Conservation (phyloP, 2,329 filamentous ascomycete genomes). For the Periconia sp. region DNA sequence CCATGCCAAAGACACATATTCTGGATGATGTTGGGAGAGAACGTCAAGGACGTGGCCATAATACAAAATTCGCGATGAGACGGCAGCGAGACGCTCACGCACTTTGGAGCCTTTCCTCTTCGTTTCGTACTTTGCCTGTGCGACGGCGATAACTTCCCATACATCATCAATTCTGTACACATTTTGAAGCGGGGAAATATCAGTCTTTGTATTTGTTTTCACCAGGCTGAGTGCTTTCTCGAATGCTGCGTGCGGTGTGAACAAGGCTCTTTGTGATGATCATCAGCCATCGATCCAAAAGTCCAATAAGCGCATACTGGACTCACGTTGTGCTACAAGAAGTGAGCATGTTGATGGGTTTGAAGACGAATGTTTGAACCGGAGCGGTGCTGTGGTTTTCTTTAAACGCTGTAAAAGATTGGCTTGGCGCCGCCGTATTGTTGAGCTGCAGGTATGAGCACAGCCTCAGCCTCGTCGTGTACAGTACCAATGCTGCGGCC, state of each 20-base stretch:
- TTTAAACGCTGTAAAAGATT: no score
- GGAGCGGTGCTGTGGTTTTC: no score
- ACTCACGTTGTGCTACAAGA: not conserved
- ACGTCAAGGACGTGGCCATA: conserved; percentile 23
- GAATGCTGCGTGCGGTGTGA: not conserved
- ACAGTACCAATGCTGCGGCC: no score
- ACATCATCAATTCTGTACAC: not conserved
- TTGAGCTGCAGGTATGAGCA: no score
- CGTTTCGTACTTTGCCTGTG: not conserved
- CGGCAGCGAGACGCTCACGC: not conserved
- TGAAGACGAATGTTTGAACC: not conserved
- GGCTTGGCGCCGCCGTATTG: no score
- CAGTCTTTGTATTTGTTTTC: not conserved
- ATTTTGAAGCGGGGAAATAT: not conserved
- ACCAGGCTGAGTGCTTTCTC: not conserved
- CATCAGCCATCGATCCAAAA: not conserved
- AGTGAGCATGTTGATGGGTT: not conserved
- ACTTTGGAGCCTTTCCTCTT: not conserved
- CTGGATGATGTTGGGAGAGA: conserved; percentile 27
- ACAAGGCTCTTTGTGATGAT: not conserved
- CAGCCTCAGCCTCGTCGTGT: no score
- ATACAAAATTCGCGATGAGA: conserved; percentile 2
- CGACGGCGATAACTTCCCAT: not conserved
- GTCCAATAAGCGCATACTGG: not conserved
- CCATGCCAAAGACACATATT: conserved; percentile 28